Evolutionary conservation across 2,329 filamentous ascomycete genomes (phyloP).

Genomic region (Zymoseptoria brevis): DNA sequence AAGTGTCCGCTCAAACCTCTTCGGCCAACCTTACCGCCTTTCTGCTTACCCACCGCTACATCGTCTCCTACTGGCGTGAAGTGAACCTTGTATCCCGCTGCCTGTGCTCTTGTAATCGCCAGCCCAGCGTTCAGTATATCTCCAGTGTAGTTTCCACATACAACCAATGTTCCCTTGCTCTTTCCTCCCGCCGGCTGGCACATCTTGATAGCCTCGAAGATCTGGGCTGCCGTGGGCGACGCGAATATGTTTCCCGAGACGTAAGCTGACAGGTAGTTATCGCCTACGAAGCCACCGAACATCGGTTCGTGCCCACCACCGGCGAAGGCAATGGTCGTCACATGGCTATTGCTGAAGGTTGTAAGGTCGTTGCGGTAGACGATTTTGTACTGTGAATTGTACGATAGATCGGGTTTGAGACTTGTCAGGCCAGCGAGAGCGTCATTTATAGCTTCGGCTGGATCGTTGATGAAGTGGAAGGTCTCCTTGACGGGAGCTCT

Average conservation of each 20-base stretch:
- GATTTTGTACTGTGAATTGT: constrained; percentile 30
- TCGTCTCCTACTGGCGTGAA: constrained; percentile 59
- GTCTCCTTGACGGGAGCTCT: constrained; percentile 25
- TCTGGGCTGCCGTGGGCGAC: constrained; percentile 55
- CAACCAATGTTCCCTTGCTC: constrained; percentile 46
- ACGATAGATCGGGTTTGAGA: constrained; percentile 29
- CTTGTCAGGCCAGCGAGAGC: constrained; percentile 29
- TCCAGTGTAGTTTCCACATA: constrained; percentile 59
- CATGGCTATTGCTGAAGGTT: constrained; percentile 25
- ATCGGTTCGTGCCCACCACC: constrained; percentile 47
- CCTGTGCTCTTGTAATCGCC: constrained; percentile 51
- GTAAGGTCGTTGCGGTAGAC: constrained; percentile 29
- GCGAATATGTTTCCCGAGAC: constrained; percentile 58
- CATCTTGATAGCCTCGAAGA: constrained; percentile 50
- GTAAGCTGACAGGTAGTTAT: constrained; percentile 53
- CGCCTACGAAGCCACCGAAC: constrained; percentile 57
- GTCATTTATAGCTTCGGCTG: constrained; percentile 29
- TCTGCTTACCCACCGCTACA: constrained; percentile 53
- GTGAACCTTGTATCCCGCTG: constrained; percentile 46
- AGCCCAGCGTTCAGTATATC: constrained; percentile 57
- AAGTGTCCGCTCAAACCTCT: constrained; percentile 56
- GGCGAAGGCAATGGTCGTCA: constrained; percentile 32
- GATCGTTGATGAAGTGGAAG: constrained; percentile 33
- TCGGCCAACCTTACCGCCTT: constrained; percentile 51
- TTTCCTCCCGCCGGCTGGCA: constrained; percentile 42